A percentile compares a stretch with the other conserved stretches of the same genome.
These are phyloP conservation scores for Elongisporangium senticosum DNA, from an alignment of 352 stramenopile species.

Conservation along the genomic window DNA sequence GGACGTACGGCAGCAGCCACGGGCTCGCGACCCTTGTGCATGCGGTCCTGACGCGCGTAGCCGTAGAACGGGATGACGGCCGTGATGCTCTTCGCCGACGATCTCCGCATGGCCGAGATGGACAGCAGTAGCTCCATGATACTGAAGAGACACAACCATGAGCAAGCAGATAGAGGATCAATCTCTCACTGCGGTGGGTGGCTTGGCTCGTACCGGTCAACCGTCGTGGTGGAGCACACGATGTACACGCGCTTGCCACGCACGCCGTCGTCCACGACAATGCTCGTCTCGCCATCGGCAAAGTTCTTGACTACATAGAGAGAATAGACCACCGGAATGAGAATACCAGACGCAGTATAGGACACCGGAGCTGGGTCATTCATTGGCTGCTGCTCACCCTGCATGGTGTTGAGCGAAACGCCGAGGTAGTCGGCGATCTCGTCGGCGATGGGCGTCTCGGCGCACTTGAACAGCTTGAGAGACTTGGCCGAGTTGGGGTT, in stretches of 20 bases:
- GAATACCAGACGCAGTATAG: neutral
- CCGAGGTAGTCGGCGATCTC: constrained; percentile 81
- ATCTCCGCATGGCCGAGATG: constrained; percentile 77
- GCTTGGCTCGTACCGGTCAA: constrained; percentile 53
- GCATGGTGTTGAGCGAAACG: constrained; percentile 75
- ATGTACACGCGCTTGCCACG: constrained; percentile 84
- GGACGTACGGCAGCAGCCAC: constrained; percentile 61
- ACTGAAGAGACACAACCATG: constrained; percentile 13
- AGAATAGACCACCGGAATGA: constrained; percentile 2
- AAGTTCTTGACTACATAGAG: constrained; percentile 56
- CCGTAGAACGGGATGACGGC: constrained; percentile 86
- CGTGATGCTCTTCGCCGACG: constrained; percentile 84
- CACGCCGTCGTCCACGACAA: constrained; percentile 72
- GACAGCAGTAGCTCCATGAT: constrained; percentile 83
- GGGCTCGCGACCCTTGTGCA: constrained; percentile 79
- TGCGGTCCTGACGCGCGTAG: constrained; percentile 81
- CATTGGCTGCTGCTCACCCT: constrained; percentile 19
- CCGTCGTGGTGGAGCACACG: constrained; percentile 79
- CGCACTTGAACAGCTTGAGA: constrained; percentile 88
- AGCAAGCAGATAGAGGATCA: neutral
- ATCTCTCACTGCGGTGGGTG: neutral
- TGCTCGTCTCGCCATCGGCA: constrained; percentile 79
- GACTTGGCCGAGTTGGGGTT: constrained; percentile 74
- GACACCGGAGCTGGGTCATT: neutral
- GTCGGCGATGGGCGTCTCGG: constrained; percentile 80